Base-by-base conservation (phyloP, 2,329 filamentous ascomycete species). In the Chaetomiaceae sp. region DNA sequence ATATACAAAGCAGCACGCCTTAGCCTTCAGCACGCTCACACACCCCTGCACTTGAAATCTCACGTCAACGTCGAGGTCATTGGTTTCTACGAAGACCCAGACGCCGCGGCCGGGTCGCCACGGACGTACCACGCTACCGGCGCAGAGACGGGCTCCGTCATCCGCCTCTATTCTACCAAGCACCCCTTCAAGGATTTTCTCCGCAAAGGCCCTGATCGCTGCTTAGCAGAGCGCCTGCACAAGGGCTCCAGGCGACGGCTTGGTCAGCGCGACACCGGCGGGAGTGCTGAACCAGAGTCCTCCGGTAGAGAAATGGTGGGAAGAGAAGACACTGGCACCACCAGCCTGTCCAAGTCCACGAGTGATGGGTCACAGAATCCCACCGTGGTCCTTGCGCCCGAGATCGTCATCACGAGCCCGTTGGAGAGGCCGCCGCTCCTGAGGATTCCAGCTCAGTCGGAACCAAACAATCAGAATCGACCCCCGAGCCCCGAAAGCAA, bases 51-150 rank as follows among this genome's bases (percentile, higher is more conserved):
- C 31, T 69, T 83, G 1, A 73, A 76, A 39, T 69, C 74, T 19
- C 74, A 74, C 39, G 77, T 83, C 33, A 76, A 74, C 44, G 71
- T 84, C 3, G 81, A 84, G 56, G 60, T 78, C 8, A 73, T 76
- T 43, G 81, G 80, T 0, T 85, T 84, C 59, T 84, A 82, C 50
- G 78, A 82, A 41, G 78, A 83, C 41, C 64, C 69, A 0, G 68
- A 73, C 6, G 64, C 63, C 3, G 64, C 64, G 25, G 54, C 60
- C 13, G 63, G 65, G 1, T 65, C 65, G 59, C 65, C 4, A 63
- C 65, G 2, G 69, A 67, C 0, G 66, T 77, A 4, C 65, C 75
- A 6, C 65, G 12, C 30, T 12, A n/a, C 44, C 2, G 70, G 68
- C 0, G 63, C 62, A 2, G 66, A 65, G 27, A 50, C 58, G 5